phyloP scores from a whole-genome alignment of 2,329 filamentous ascomycete genomes.

The Penicillium sp. region DNA sequence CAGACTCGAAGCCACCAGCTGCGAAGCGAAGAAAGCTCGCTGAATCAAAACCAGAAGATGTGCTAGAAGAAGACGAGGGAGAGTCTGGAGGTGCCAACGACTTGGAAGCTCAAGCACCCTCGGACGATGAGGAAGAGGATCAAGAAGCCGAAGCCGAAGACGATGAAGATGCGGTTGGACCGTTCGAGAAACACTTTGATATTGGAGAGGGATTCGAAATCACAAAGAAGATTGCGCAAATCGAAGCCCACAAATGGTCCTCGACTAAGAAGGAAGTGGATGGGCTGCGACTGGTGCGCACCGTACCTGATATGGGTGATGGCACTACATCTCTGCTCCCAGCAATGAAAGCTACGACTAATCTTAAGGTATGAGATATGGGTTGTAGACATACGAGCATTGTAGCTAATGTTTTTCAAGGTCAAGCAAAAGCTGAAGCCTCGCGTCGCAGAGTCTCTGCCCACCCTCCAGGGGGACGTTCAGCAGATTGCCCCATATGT shows the following conservation, averaged over 20 bases:
- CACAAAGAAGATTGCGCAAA: conserved; percentile 50
- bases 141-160: conserved; percentile 27
- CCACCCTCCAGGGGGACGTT: conserved; percentile 62
- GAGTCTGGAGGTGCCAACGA: conserved; percentile 43
- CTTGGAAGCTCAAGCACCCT: conserved; percentile 51
- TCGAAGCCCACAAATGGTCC: conserved; percentile 52
- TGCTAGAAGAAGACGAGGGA: conserved; percentile 17
- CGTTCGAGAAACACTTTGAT: conserved; percentile 80
- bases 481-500: conserved; percentile 68
- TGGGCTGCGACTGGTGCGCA: conserved; percentile 32
- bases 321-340: conserved; percentile 26
- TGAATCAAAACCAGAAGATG: conserved; percentile 25
- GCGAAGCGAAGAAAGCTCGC: conserved; percentile 57
- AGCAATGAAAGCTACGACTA: conserved; percentile 31
- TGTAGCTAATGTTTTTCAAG: conserved; percentile 34
- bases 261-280: conserved; percentile 41
- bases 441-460: conserved; percentile 54
- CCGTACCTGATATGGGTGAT: conserved; percentile 30
- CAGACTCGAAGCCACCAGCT: conserved; percentile 45
- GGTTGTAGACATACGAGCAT: not conserved
- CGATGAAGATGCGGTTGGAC: conserved; percentile 56
- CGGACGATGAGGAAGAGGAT: conserved; percentile 42
- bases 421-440: conserved; percentile 71
- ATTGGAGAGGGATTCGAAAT: conserved; percentile 64
- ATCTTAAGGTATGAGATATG: conserved; percentile 33